Base-by-base conservation (phyloP, 176 grass and related monocot species). In the Typha latifolia region DNA sequence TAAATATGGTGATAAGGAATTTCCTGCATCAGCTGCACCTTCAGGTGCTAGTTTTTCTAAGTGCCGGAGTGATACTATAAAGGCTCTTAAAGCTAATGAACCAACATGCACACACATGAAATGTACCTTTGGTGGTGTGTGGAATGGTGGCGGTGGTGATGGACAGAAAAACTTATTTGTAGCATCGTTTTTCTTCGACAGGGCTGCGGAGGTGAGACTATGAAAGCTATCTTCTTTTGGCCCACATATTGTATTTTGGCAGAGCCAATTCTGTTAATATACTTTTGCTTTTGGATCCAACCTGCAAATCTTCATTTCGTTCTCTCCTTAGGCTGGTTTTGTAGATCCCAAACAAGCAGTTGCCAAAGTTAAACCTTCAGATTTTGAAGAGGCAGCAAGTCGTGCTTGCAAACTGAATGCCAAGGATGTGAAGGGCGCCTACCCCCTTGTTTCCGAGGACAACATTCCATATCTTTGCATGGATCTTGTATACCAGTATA, bases 121-220 rank as follows among this genome's bases (percentile, higher is more conserved):
- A 31, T 86, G 83, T 55, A 70, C 83, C 0, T 81, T 86, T 72
- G 48, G 74, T 27, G 83, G 78, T 68, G 57, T 86, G 4, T 86
- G 83, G 83, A 81, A 81, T 16, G 78, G 78, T 2, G 83, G 83
- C 1, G 78, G 83, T 14, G 83, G 83, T 24, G 78, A 72, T 0
- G 83, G 83, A 6, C 77, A 81, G 74, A 75, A 68, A 51, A 37
- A 74, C 23, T 62, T 86, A 12, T 86, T 72, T 55, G 64, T 75
- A 1, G 61, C 70, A 14, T 65, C 62, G 1, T 64, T 32, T 53
- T 87, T 87, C 84, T 63, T 59, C 49, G 67, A 79, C 31, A 69
- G 12, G 20, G 84, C 70, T 49, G 53, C 47, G 1, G 70, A 87
- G 19, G 79, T 82, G 21, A 65, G 16, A 59, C 5, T 19, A 59